Evolutionary conservation across 2,329 filamentous ascomycete species (phyloP), one percentile per base, ranked within the genome.

Genomic region (Lachnellula hyalina): DNA sequence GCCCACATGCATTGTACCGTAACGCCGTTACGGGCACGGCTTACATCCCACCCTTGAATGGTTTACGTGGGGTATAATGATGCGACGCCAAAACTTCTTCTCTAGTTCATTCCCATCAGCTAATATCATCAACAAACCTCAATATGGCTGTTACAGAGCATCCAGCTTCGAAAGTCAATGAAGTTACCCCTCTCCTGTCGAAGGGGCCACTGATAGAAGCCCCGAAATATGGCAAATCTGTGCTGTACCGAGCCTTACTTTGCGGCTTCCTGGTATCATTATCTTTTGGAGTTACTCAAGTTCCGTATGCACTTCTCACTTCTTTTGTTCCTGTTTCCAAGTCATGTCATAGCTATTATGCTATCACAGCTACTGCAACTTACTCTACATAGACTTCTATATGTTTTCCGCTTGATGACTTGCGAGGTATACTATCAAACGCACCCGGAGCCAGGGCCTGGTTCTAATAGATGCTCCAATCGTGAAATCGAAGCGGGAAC

Each of bases 321-420:
- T 40, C 42, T 46, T 15, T 15, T 19, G 3, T 19, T 21, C n/a
- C 23, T 19, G 34, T 41, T 19, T n/a, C 17, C 38, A 41, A 17
- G 5, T n/a, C 14, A 12, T 17, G 9, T 41, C 12, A 2, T 41
- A 8, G 9, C 12, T 6, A 2, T 41, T n/a, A 32, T 32, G 28
- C 38, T 8, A 41, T 15, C 5, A n/a, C 2, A 36, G 44, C 35
- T 45, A 21, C 17, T 11, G 40, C 21, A 35, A 23, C 44, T 52
- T 8, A 54, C 15, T 19, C 19, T 58, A 4, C 15, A 17, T 47
- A 63, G 61, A 17, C 28, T 79, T 5, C 68, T 87, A 46, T 87
- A 86, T 68, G 83, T 85, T 23, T 88, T 89, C 62, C 83, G 84
- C 54, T 67, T 87, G 1, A 89, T 89, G 85, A 83, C 82, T 49